Evolutionary conservation across 139 green algal genomes (phyloP).

Genomic region (Coelastrella sp.): DNA sequence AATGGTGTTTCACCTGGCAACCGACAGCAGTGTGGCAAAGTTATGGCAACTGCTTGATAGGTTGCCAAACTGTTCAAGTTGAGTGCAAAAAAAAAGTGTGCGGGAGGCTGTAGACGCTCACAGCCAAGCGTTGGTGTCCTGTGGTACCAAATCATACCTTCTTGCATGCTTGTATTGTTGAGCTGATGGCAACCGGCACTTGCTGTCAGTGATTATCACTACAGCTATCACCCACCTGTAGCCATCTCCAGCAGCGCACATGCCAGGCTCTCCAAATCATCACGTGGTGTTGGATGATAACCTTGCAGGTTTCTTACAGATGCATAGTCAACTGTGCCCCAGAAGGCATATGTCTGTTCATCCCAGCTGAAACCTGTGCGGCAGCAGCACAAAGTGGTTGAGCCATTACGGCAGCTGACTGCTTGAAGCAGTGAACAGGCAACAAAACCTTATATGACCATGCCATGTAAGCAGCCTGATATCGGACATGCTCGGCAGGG

Average conservation of each 20-base stretch:
- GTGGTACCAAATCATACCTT: not conserved
- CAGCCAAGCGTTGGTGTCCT: not conserved
- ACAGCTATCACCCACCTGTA: not conserved
- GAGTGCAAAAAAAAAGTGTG: not conserved
- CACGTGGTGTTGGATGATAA: conserved; percentile 2
- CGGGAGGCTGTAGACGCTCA: not conserved
- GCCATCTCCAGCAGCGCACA: conserved; percentile 44
- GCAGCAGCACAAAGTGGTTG: not conserved
- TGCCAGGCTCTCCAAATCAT: conserved; percentile 42
- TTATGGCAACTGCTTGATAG: too few species aligned
- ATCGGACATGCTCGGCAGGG: too few species aligned
- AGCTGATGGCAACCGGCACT: not conserved
- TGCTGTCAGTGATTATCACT: not conserved
- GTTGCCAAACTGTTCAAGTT: too few species aligned
- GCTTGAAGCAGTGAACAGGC: too few species aligned
- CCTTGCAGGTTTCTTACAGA: conserved; percentile 15
- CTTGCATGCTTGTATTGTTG: not conserved
- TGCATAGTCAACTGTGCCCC: conserved; percentile 33
- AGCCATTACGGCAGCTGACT: too few species aligned
- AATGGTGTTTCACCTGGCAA: conserved; percentile 3
- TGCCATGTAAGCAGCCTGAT: too few species aligned
- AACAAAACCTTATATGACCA: too few species aligned
- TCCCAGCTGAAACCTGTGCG: conserved; percentile 22
- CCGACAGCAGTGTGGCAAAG: not conserved
- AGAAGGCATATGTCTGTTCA: not conserved